Evolutionary conservation across 805 yeast genomes (phyloP), one percentile per base, ranked within the genome.

Genomic region (Metahyphopichia silvanorum): DNA sequence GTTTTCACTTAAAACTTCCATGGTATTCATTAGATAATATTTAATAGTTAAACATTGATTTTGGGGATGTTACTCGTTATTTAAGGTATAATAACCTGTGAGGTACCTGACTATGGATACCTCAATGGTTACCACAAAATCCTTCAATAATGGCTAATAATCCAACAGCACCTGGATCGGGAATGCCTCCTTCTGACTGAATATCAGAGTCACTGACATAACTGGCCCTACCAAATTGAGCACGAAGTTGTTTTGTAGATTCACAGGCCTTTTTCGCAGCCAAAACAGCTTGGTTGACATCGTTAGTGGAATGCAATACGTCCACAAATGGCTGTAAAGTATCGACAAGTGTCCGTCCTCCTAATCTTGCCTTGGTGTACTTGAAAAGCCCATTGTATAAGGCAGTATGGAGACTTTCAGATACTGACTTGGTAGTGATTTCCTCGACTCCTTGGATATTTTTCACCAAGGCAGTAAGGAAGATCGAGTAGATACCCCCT

Each of bases 81-180:
- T 19, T 19, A 10, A 10, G 10, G 10, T 19, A 19, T 11, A 16
- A 32, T 39, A 39, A 39, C 43, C 36, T 26, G 32, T 19, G 32
- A 24, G 43, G 40, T 38, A n/a, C 15, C 13, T 11, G 16, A 17
- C 19, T 27, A 11, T 30, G 31, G 16, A 12, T 19, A 16, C 31
- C 11, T 10, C 11, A n/a, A n/a, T 24, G 7, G 21, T n/a, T 24
- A 25, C 19, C 19, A 18, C 19, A 25, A 24, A 62, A 67, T 11
- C 81, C 82, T 40, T 71, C 63, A 14, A 76, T 51, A 12, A 77
- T 52, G 16, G 74, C 85, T 21, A 79, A 83, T 16, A 89, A 63
- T 3, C 97, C 97, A 36, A 86, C 77, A 2, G 97, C 96, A 43
- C 98, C 97, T 4, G 98, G 96, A 49, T 89, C 98, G 2, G 96